A percentile compares a stretch with the other conserved stretches of the same genome.
Conservation (phyloP, 257 asterid genomes). For the Marsdenia floribunda region DNA sequence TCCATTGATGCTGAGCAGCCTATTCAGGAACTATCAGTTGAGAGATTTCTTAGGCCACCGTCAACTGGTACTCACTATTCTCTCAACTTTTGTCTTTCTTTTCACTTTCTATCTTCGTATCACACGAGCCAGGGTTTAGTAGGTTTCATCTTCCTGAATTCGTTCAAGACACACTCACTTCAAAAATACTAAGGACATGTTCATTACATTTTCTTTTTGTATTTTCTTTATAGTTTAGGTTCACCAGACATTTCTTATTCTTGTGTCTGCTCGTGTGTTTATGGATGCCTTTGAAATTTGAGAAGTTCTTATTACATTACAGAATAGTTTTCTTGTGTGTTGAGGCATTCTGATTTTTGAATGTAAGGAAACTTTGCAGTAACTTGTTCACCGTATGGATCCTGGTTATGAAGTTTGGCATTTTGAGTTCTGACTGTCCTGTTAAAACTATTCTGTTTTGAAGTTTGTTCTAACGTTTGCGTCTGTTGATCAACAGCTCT, state of each 20-base stretch:
- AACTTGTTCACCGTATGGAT: not conserved
- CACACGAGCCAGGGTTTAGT: not conserved
- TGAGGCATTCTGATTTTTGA: not conserved
- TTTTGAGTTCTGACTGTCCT: not conserved
- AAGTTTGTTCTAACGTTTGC: not conserved
- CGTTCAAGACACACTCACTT: not conserved
- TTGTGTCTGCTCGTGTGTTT: not conserved
- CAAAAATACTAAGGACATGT: not conserved
- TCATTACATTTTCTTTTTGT: constrained; percentile 2
- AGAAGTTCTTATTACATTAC: not conserved
- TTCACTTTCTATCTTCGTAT: not conserved
- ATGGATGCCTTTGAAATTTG: not conserved
- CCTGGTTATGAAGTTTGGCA: not conserved
- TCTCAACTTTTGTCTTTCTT: not conserved
- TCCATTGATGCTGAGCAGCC: constrained; percentile 40
- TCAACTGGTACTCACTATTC: constrained; percentile 28
- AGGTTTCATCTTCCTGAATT: constrained; percentile 2
- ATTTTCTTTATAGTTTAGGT: not conserved
- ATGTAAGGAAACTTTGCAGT: not conserved
- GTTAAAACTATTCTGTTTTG: not conserved
- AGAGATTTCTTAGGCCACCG: constrained; percentile 29
- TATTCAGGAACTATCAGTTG: constrained; percentile 20
- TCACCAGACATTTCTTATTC: not conserved
- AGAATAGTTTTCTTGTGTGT: not conserved
- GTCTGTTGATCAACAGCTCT: constrained; percentile 28